Conservation (phyloP, 768 basidiomycete species). For the Rhodotorula diobovata region DNA sequence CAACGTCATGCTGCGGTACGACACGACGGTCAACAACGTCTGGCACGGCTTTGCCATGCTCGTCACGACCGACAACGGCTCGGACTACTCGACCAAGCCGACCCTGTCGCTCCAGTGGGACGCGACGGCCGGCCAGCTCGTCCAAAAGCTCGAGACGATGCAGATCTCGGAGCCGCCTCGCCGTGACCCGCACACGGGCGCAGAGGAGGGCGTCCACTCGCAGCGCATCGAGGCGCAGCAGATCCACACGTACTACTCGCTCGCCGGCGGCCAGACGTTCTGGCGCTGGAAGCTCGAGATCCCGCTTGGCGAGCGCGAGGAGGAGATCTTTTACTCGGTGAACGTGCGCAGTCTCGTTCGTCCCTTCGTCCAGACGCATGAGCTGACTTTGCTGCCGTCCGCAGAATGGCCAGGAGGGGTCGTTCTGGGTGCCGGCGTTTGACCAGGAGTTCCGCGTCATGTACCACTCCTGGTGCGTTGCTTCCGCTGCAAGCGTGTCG, state of each 20-base stretch:
- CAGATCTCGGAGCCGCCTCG: slow-evolving; percentile 26
- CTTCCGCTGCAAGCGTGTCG: too few relatives aligned
- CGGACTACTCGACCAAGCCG: slow-evolving; percentile 70
- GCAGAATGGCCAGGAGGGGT: slow-evolving; percentile 54
- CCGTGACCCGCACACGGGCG: not conserved
- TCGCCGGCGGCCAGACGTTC: slow-evolving; percentile 74
- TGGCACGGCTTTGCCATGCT: slow-evolving; percentile 87
- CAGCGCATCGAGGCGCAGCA: slow-evolving; percentile 30
- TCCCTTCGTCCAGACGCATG: not conserved
- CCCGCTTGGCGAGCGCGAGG: slow-evolving; percentile 66
- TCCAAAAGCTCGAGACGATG: slow-evolving; percentile 1
- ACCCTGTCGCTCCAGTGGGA: slow-evolving; percentile 70
- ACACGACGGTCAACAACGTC: slow-evolving; percentile 69
- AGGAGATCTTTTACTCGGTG: slow-evolving; percentile 72
- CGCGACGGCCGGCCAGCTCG: slow-evolving; percentile 50
- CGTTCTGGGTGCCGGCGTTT: slow-evolving; percentile 76
- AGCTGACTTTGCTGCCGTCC: not conserved
- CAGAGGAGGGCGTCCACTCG: slow-evolving; percentile 30
- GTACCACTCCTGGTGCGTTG: slow-evolving; percentile 32
- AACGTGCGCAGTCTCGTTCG: slow-evolving; percentile 57
- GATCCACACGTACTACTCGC: slow-evolving; percentile 42
- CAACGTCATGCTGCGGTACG: slow-evolving; percentile 45
- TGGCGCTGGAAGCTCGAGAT: slow-evolving; percentile 87
- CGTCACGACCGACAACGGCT: slow-evolving; percentile 77
- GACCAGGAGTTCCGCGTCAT: slow-evolving; percentile 68